Base-by-base conservation (phyloP, 2,329 filamentous ascomycete species). In the Macrophomina tecta region DNA sequence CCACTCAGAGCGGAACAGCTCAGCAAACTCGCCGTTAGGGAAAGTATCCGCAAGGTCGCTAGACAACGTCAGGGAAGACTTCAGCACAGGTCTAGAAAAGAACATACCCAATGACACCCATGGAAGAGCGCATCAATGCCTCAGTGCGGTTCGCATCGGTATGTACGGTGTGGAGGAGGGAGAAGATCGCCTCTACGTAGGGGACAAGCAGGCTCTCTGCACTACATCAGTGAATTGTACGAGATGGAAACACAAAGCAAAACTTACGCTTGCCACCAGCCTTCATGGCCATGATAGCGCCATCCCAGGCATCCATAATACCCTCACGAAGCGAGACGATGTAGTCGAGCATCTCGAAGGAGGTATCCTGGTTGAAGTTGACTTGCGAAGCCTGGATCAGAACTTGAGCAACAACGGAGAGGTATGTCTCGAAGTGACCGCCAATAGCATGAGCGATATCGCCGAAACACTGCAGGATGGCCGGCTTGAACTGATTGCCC, bases 241-340 rank as follows among this genome's bases (percentile, higher is more conserved):
- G 30, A 46, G 28, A 9, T 16, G 34, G 7, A 18, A 23, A 46
- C 14, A 12, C 23, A 11, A 6, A 2, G 5, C 23, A 23, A 12
- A 34, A 30, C 56, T 18, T 46, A 61, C 56, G 89, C 84, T 94
- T 94, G 75, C 83, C 84, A 75, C 90, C 92, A 62, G 86, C 82
- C 84, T 95, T 97, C 90, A 98, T 93, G 64, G 95, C 93, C 78
- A 94, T 89, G 76, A 99, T 93, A 71, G 97, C 95, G 72, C 95
- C 95, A 74, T 94, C 93, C 94, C 96, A 99, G 40, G 95, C 95
- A 84, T 99, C 95, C 90, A 98, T 97, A 72, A 99, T 98, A 72
- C 94, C 95, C 78, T 99, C 96, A 64, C 95, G 90, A 58, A 99
- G 86, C 23, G 94, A 97, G 70, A 97, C 88, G 72, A 99, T 90